Base-by-base conservation (phyloP, 2,329 filamentous ascomycete species). In the Calonectria naviculata region DNA sequence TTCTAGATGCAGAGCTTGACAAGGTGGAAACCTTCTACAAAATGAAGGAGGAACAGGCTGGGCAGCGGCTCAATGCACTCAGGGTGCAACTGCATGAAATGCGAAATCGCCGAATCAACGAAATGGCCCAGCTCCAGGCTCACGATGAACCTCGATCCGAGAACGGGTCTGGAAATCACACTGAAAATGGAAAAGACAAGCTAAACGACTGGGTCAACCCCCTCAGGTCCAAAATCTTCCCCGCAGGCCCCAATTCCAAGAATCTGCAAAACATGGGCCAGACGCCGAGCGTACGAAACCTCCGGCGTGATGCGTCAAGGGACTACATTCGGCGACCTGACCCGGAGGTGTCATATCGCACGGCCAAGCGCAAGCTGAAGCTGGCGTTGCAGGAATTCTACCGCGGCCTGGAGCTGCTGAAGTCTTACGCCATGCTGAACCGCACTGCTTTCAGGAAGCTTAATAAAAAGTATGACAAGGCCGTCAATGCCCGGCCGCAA, bases 381-480 rank as follows among this genome's bases (percentile, higher is more conserved):
- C 85, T 94, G 58, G 97, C 97, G 0, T 83, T 98, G 61, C 94
- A 97, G 78, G 97, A 98, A 81, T 98, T 95, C 81, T 98, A 99
- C 81, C 93, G 96, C 24, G 93, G 94, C 0, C 87, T 99, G 17
- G 97, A 99, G 81, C 86, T 98, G 54, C 88, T 99, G 70, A 98
- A 98, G 84, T 94, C 94, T 0, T 99, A 97, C 78, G 93, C 95
- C 1, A 85, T 97, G 26, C 87, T 98, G 17, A 99, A 99, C 81
- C 90, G 95, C 60, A 98, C 95, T 0, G 97, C 95, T 0, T 98
- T 98, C 80, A 92, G 95, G 36, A 99, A 99, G 83, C 95, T 99
- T 80, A 98, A 97, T 84, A 99, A 99, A 83, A 99, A 99, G 83
- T 98, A 97, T 81, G 95, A 98, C 87, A 99, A 98, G 84, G 91